Conservation (phyloP, 495 filamentous ascomycete genomes). For the Hypoxylon lienhwacheense region DNA sequence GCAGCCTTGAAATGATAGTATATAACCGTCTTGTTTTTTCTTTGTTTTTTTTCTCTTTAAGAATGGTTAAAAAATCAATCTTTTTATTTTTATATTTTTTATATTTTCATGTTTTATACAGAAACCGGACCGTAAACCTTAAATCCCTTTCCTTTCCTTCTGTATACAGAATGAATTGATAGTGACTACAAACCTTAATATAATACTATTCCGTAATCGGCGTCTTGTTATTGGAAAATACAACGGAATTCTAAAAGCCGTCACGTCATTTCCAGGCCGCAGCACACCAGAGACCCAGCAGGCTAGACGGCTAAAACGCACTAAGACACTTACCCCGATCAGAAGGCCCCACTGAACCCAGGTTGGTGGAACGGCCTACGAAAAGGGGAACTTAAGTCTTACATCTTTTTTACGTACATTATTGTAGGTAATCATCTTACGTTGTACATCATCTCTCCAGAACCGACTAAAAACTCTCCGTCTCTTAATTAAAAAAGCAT, state of each 20-base stretch:
- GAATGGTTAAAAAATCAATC: neutral
- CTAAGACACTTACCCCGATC: constrained; percentile 11
- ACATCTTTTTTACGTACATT: too few species aligned
- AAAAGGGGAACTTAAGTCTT: too few species aligned
- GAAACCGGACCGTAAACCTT: neutral
- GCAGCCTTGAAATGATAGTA: too few species aligned
- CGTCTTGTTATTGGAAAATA: constrained; percentile 14
- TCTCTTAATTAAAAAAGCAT: too few species aligned
- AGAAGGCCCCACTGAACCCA: constrained; percentile 11
- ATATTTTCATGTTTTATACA: neutral
- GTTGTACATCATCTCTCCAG: too few species aligned
- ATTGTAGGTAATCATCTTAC: too few species aligned
- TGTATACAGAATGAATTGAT: too few species aligned
- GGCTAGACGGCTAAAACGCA: constrained; percentile 20
- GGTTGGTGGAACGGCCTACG: neutral
- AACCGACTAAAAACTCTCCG: too few species aligned
- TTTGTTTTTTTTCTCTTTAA: too few species aligned
- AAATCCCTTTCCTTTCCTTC: neutral
- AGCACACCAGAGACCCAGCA: too few species aligned
- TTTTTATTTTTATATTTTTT: neutral
- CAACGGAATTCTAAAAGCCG: neutral
- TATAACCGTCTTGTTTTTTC: too few species aligned
- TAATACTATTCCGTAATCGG: constrained; percentile 31
- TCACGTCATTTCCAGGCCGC: constrained; percentile 29
- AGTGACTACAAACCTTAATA: neutral